Conservation (phyloP, 1,139 yeast genomes). For the Yamadazyma sp. region DNA sequence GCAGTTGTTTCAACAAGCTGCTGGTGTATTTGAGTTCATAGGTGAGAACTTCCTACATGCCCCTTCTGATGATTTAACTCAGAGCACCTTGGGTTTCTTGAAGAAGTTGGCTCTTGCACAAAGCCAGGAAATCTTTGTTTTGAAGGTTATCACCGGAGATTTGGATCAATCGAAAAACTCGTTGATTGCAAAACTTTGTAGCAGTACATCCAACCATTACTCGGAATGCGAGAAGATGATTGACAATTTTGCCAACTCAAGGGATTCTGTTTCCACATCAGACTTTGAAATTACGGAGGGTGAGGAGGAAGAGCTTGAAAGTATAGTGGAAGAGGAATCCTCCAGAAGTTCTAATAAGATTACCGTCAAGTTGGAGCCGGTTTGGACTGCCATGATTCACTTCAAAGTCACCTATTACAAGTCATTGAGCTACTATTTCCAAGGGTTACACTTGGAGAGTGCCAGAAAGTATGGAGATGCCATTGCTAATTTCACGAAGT, state of each 20-base stretch:
- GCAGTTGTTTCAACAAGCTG: slow-evolving; percentile 68
- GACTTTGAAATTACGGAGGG: slow-evolving; percentile 21
- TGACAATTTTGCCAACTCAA: slow-evolving; percentile 18
- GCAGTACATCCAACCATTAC: slow-evolving; percentile 58
- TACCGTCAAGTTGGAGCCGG: slow-evolving; percentile 44
- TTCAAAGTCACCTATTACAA: slow-evolving; percentile 50
- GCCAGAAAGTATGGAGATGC: slow-evolving; percentile 71
- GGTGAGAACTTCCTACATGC: slow-evolving; percentile 87
- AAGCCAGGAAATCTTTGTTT: slow-evolving; percentile 80
- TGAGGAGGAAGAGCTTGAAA: slow-evolving; percentile 19
- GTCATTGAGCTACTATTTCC: slow-evolving; percentile 49
- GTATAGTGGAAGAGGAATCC: slow-evolving; percentile 14
- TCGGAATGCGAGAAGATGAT: slow-evolving; percentile 43
- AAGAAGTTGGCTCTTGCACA: slow-evolving; percentile 74
- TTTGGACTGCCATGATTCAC: slow-evolving; percentile 44
- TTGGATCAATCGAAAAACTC: slow-evolving; percentile 56
- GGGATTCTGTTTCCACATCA: slow-evolving; percentile 13
- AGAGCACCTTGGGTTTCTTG: slow-evolving; percentile 67
- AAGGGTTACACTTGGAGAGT: slow-evolving; percentile 50
- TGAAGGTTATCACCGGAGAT: slow-evolving; percentile 57
- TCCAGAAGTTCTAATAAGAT: slow-evolving; percentile 37
- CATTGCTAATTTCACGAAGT: slow-evolving; percentile 61
- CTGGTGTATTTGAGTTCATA: slow-evolving; percentile 73
- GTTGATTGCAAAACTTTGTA: slow-evolving; percentile 69
- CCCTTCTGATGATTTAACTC: slow-evolving; percentile 76